phyloP scores from a whole-genome alignment of 495 filamentous ascomycete genomes.

The Penicillium cosmopolitanum region DNA sequence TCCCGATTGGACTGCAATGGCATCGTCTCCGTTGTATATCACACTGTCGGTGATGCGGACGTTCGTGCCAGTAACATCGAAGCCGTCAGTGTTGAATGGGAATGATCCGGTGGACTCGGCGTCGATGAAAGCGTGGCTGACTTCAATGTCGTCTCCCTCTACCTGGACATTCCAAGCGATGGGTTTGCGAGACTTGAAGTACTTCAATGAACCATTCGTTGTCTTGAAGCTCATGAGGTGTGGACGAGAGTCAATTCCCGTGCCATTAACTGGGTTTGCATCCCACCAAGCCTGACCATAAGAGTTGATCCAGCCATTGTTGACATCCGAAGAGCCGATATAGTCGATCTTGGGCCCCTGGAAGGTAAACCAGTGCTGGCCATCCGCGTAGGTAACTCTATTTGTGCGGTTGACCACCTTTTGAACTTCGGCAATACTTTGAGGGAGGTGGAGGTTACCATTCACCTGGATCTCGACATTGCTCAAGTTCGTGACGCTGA shows the following conservation, averaged over 20 bases:
- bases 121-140: constrained; percentile 45
- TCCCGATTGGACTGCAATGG: constrained; percentile 41
- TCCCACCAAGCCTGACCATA: constrained; percentile 53
- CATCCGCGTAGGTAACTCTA: constrained; percentile 15
- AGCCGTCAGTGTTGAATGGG: constrained; percentile 51
- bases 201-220: constrained; percentile 35
- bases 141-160: constrained; percentile 38
- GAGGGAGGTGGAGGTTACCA: constrained; percentile 46
- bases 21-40: constrained; percentile 50
- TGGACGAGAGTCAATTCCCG: constrained; percentile 38
- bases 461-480: constrained; percentile 46
- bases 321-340: constrained; percentile 33
- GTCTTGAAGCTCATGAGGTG: constrained; percentile 46
- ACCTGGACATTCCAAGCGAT: constrained; percentile 49
- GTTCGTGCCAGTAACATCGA: constrained; percentile 43
- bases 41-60: constrained; percentile 40
- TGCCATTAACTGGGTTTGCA: constrained; percentile 39
- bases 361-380: constrained; percentile 39
- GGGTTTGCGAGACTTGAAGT: constrained; percentile 47
- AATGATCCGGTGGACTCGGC: constrained; percentile 43
- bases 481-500: constrained; percentile 40
- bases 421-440: constrained; percentile 39
- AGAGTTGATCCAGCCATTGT: constrained; percentile 48
- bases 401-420: constrained; percentile 33
- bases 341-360: constrained; percentile 39